These are phyloP conservation scores for Ammopiptanthus mongolicus DNA, from an alignment of 306 rosid genomes.

Conservation along the genomic window DNA sequence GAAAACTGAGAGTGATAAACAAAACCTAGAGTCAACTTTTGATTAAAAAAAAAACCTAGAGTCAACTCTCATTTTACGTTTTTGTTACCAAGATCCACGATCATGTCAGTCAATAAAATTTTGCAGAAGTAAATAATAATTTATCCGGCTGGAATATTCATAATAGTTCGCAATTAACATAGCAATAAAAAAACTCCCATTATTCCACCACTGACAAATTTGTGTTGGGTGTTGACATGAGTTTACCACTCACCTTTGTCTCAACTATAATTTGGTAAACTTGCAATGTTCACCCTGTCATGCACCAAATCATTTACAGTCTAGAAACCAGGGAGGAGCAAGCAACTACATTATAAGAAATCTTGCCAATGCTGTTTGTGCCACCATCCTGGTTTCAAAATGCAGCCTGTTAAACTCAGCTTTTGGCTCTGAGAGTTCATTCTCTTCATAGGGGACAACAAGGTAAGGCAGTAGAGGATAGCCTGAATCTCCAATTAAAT, in stretches of 20 bases:
- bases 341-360: background rate
- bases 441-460: conserved; percentile 70
- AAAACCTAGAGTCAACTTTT: too few relatives aligned
- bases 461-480: conserved; percentile 74
- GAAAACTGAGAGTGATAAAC: too few relatives aligned
- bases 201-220: background rate
- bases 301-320: conserved; percentile 6
- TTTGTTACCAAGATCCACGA: too few relatives aligned
- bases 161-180: background rate
- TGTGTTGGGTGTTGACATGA: background rate
- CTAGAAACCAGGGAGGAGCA: conserved; percentile 2
- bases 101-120: too few relatives aligned
- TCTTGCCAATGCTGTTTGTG: conserved; percentile 53
- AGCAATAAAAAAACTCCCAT: background rate
- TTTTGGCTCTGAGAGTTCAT: conserved; percentile 36
- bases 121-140: too few relatives aligned
- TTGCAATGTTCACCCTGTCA: conserved; percentile 1
- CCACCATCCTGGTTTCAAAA: conserved; percentile 58
- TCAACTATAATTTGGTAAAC: conserved; percentile 2
- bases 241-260: background rate
- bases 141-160: background rate
- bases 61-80: too few relatives aligned
- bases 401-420: conserved; percentile 61
- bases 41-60: too few relatives aligned
- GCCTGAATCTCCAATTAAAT: conserved; percentile 77